These are phyloP conservation scores for Leishmania tarentolae DNA, from an alignment of 208 protist genomes.

Conservation along the genomic window DNA sequence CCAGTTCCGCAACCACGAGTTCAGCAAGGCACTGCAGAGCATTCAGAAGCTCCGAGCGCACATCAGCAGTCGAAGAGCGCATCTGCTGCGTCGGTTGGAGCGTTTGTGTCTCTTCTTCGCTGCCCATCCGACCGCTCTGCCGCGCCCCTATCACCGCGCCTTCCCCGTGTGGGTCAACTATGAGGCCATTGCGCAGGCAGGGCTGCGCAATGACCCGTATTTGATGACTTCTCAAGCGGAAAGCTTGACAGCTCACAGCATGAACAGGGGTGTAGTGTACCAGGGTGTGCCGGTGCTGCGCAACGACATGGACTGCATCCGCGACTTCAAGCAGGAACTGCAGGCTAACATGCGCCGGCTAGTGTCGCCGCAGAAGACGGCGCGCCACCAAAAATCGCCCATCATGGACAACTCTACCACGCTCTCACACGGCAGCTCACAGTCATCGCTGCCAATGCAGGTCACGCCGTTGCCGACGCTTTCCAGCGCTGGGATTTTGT, in stretches of 20 bases:
- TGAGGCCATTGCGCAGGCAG: conserved; percentile 50
- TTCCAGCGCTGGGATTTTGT: conserved; percentile 6
- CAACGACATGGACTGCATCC: conserved; percentile 43
- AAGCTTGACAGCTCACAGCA: conserved; percentile 14
- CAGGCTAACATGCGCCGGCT: conserved; percentile 62
- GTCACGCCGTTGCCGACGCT: conserved; percentile 6
- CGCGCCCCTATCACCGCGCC: conserved; percentile 62
- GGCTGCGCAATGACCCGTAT: conserved; percentile 14
- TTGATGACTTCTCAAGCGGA: conserved; percentile 9
- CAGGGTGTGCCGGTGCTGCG: conserved; percentile 20
- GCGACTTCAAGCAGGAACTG: conserved; percentile 74
- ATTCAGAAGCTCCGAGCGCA: conserved; percentile 37
- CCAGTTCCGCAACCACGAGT: conserved; percentile 81
- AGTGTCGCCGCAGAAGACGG: conserved; percentile 12
- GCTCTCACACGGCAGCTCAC: conserved; percentile 15
- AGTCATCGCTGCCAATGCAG: conserved; percentile 15
- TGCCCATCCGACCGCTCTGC: conserved; percentile 30
- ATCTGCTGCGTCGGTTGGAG: conserved; percentile 63
- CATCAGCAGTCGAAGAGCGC: conserved; percentile 15
- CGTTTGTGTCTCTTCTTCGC: conserved; percentile 65
- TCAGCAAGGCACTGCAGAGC: conserved; percentile 43
- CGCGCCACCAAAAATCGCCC: neutral
- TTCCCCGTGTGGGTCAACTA: conserved; percentile 78
- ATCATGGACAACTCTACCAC: conserved; percentile 11
- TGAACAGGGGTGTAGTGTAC: conserved; percentile 22